Evolutionary conservation across 169 alveolate species (phyloP).

Genomic region (Theileria parva): DNA sequence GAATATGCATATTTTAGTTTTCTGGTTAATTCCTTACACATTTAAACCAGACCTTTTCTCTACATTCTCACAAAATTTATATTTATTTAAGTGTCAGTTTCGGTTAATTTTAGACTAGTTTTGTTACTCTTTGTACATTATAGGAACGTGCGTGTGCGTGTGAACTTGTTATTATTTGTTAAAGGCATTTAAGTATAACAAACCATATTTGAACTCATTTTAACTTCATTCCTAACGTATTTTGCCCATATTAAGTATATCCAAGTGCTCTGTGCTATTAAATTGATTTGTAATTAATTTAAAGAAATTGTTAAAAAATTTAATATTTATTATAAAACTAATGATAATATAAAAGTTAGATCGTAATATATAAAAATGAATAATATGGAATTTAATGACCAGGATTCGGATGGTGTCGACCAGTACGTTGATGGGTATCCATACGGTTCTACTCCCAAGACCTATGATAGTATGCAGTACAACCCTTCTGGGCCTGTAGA

Average conservation of each 20-base stretch:
- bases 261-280: background rate
- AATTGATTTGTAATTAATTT: conserved; percentile 4
- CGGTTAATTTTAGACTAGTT: background rate
- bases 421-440: conserved; percentile 47
- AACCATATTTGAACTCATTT: background rate
- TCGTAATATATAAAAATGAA: conserved; percentile 41
- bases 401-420: conserved; percentile 35
- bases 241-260: background rate
- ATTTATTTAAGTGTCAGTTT: background rate
- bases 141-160: conserved; percentile 41
- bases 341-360: background rate
- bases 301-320: background rate
- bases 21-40: conserved; percentile 10
- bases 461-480: conserved; percentile 43
- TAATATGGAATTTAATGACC: conserved; percentile 49
- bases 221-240: background rate
- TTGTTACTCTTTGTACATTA: background rate
- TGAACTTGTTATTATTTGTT: conserved; percentile 13
- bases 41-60: background rate
- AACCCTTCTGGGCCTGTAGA: conserved; percentile 62
- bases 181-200: background rate
- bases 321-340: background rate
- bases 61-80: background rate
- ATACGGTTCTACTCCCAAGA: conserved; percentile 30
- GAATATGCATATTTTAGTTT: background rate